Percentiles rank a stretch among this genome's conserved stretches.
Evolutionary conservation across 768 basidiomycete genomes (phyloP).

Genomic region (Mycena alexandri): DNA sequence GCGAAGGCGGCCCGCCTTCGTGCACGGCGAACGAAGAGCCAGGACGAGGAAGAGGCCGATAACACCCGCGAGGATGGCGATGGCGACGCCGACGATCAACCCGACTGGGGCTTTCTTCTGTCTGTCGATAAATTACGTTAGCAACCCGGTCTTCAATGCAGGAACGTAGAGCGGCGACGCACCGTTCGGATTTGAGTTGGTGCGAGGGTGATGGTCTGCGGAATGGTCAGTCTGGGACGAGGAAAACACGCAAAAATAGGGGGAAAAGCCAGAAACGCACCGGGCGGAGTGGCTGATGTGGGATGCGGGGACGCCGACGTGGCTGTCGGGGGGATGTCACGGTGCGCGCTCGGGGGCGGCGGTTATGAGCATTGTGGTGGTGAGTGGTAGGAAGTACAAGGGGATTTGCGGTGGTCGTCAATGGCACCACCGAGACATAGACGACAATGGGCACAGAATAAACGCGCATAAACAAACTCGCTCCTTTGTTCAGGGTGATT

Average conservation of each 20-base stretch:
- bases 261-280: not conserved
- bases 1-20: not conserved
- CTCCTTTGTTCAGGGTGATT: no score
- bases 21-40: not conserved
- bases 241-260: no score
- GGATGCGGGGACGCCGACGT: conserved; percentile 11
- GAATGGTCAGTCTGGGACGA: not conserved
- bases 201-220: conserved; percentile 3
- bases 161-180: not conserved
- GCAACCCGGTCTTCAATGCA: not conserved
- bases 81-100: conserved; percentile 28
- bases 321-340: conserved; percentile 13
- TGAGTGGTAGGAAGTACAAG: no score
- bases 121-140: conserved; percentile 3
- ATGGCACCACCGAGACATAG: no score
- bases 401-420: no score
- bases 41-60: not conserved
- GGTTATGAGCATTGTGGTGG: not conserved
- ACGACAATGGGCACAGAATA: no score
- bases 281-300: conserved; percentile 2
- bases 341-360: conserved; percentile 1
- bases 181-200: conserved; percentile 10
- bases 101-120: conserved; percentile 27
- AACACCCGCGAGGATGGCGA: conserved; percentile 21
- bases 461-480: no score